Conservation (phyloP, 176 grass and related monocot species). For the Phyllostachys edulis region DNA sequence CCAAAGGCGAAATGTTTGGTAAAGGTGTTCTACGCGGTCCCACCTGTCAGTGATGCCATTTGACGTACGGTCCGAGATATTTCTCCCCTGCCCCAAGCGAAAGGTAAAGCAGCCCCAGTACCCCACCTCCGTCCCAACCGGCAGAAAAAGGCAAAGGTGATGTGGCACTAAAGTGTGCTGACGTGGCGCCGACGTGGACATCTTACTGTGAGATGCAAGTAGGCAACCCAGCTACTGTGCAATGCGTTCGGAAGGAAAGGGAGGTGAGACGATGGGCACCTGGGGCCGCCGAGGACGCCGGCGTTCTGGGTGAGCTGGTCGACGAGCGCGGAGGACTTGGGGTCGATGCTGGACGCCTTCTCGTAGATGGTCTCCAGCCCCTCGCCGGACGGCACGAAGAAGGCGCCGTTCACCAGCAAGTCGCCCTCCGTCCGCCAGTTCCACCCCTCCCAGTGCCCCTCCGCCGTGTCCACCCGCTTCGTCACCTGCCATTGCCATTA, state of each 20-base stretch:
- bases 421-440: conserved; percentile 98
- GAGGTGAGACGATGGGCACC: conserved; percentile 4
- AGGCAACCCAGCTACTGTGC: background rate
- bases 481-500: conserved; percentile 54
- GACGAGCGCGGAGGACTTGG: conserved; percentile 71
- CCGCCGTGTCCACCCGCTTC: conserved; percentile 92
- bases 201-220: background rate
- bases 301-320: conserved; percentile 77
- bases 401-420: conserved; percentile 94
- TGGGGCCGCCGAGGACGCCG: conserved; percentile 83
- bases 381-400: conserved; percentile 92
- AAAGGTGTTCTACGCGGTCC: background rate
- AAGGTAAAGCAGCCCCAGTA: background rate
- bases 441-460: conserved; percentile 68
- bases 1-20: background rate
- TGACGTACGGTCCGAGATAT: background rate
- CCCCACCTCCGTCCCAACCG: background rate
- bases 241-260: background rate
- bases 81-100: background rate
- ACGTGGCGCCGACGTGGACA: background rate
- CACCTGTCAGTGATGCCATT: background rate
- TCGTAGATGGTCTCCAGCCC: conserved; percentile 62
- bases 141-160: background rate
- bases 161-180: background rate
- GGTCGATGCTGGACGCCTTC: conserved; percentile 63